Percentiles rank a stretch among this genome's conserved stretches.
These are phyloP conservation scores for Lipomyces spencermartinsiae DNA, from an alignment of 805 yeast genomes.

Conservation along the genomic window DNA sequence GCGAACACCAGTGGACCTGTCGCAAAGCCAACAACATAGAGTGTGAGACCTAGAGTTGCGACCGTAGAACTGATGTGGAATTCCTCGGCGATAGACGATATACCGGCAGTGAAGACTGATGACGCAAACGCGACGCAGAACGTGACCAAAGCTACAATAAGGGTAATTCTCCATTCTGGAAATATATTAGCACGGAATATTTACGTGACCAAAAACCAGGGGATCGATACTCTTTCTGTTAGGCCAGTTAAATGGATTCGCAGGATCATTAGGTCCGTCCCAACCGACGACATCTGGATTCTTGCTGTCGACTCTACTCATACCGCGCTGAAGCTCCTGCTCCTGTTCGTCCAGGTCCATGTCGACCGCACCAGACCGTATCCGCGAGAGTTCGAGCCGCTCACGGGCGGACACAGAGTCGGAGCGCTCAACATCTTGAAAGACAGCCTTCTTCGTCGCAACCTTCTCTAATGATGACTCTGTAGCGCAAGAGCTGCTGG, in stretches of 20 bases:
- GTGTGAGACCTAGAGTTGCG: constrained; percentile 73
- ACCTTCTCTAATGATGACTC: not conserved
- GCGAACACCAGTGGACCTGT: constrained; percentile 70
- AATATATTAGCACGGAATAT: not conserved
- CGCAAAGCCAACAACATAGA: constrained; percentile 89
- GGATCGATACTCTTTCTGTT: constrained; percentile 26
- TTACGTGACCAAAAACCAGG: not conserved
- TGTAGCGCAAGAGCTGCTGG: not conserved
- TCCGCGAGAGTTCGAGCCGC: constrained; percentile 12
- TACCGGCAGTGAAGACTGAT: constrained; percentile 67
- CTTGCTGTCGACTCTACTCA: constrained; percentile 6
- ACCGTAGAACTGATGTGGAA: constrained; percentile 69
- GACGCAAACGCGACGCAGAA: constrained; percentile 67
- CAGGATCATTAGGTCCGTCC: constrained; percentile 67
- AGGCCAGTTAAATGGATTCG: constrained; percentile 70
- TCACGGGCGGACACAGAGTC: not conserved
- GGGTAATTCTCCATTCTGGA: constrained; percentile 55
- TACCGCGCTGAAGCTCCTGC: constrained; percentile 15
- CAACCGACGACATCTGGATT: constrained; percentile 71
- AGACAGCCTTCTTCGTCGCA: not conserved
- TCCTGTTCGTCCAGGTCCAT: constrained; percentile 8
- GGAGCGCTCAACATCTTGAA: not conserved
- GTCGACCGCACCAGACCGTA: constrained; percentile 21
- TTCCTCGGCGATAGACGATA: constrained; percentile 55
- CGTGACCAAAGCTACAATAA: constrained; percentile 60